A percentile compares a stretch with the other conserved stretches of the same genome.
Conservation (phyloP, 306 rosid genomes). For the Citrullus amarus region DNA sequence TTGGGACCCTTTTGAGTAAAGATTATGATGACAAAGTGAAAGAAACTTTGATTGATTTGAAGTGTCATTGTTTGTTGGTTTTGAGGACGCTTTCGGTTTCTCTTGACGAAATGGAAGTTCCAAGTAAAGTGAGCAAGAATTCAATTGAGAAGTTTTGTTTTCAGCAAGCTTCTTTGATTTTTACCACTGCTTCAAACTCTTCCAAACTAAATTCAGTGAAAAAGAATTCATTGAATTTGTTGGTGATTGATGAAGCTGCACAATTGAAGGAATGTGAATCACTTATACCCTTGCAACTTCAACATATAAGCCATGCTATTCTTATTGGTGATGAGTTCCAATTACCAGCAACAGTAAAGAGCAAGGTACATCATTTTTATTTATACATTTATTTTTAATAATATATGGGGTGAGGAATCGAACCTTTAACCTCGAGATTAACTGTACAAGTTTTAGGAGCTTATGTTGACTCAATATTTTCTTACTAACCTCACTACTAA, state of each 20-base stretch:
- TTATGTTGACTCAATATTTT: too few relatives aligned
- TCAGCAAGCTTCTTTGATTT: slow-evolving; percentile 42
- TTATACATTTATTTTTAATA: too few relatives aligned
- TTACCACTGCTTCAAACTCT: slow-evolving; percentile 60
- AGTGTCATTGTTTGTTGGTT: slow-evolving; percentile 27
- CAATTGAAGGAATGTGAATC: slow-evolving; percentile 71
- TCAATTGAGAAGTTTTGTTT: slow-evolving; percentile 38
- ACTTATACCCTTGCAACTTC: slow-evolving; percentile 50
- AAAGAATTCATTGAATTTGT: slow-evolving; percentile 30
- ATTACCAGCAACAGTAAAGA: slow-evolving; percentile 51
- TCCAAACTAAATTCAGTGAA: slow-evolving; percentile 28
- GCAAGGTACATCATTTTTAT: slow-evolving; percentile 18
- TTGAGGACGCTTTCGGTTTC: slow-evolving; percentile 24
- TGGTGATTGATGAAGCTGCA: slow-evolving; percentile 80
- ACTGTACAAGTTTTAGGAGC: too few relatives aligned
- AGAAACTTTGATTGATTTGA: background rate
- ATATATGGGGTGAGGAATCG: too few relatives aligned
- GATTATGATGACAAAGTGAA: background rate
- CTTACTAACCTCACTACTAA: too few relatives aligned
- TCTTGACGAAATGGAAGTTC: slow-evolving; percentile 29
- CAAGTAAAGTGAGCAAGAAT: slow-evolving; percentile 11
- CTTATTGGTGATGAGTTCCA: slow-evolving; percentile 76
- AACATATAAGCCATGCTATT: slow-evolving; percentile 37
- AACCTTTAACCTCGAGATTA: too few relatives aligned
- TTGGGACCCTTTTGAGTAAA: slow-evolving; percentile 26